phyloP scores from a whole-genome alignment of 257 asterid species.

The Nicotiana knightiana region DNA sequence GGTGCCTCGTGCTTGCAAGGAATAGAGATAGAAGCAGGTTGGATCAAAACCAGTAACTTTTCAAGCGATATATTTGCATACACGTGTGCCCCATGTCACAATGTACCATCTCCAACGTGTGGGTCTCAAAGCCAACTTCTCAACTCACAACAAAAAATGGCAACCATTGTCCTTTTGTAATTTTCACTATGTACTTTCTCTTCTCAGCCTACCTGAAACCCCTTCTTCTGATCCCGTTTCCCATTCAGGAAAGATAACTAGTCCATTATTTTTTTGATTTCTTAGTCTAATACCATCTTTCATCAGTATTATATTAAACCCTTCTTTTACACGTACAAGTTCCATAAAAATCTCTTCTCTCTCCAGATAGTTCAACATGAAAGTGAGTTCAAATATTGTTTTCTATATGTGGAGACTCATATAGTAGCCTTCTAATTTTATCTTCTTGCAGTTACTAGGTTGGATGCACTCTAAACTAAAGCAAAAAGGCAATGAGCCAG shows the following conservation, averaged over 20 bases:
- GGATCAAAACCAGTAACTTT: no score
- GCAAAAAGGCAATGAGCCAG: slow-evolving; percentile 39
- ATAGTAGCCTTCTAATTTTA: slow-evolving; percentile 20
- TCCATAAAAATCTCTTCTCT: slow-evolving; percentile 18
- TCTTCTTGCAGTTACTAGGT: slow-evolving; percentile 66
- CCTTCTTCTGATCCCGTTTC: slow-evolving; percentile 34
- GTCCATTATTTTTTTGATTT: slow-evolving; percentile 13
- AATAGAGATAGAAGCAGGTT: no score
- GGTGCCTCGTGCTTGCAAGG: background rate
- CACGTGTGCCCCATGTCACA: slow-evolving; percentile 5
- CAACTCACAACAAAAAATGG: slow-evolving; percentile 28
- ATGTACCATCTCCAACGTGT: slow-evolving; percentile 37
- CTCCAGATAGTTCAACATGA: slow-evolving; percentile 46
- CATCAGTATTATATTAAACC: slow-evolving; percentile 15
- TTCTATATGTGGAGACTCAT: slow-evolving; percentile 12
- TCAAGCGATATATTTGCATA: background rate
- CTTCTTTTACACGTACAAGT: slow-evolving; percentile 10
- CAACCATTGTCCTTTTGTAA: slow-evolving; percentile 48
- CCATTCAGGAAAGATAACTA: slow-evolving; percentile 28
- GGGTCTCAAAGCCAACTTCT: slow-evolving; percentile 47
- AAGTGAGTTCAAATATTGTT: slow-evolving; percentile 41
- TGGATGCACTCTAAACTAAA: slow-evolving; percentile 75
- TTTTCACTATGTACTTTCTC: slow-evolving; percentile 46
- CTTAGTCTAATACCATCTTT: slow-evolving; percentile 15
- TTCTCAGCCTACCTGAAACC: slow-evolving; percentile 31